Base-by-base conservation (phyloP, 2,329 filamentous ascomycete species). In the Talaromyces sp. region DNA sequence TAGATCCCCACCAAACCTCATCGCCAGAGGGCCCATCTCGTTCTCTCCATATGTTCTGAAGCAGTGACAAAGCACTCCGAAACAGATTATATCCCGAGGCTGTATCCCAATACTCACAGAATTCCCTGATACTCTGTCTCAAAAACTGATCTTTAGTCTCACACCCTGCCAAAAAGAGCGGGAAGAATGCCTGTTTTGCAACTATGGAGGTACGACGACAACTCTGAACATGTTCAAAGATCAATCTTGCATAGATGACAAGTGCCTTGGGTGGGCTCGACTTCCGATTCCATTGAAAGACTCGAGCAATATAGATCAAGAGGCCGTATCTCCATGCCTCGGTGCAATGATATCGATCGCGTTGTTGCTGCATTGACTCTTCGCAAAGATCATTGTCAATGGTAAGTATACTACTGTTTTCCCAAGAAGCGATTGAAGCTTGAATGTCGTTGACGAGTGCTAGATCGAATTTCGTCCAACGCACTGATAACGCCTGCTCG, bases 301-400 rank as follows among this genome's bases (percentile, higher is more conserved):
- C 53, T 51, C 53, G 25, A 15, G 53, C 38, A 11, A 64, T 64
- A 38, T 64, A 64, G 10, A 59, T 47, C 25, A 64, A 45, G 7
- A 64, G 40, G 2, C 53, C 62, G 34, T 64, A 59, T 59, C 62
- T 19, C 62, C 62, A 64, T 40, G 62, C 43, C 45, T 64, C 62
- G 5, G 62, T 56, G 53, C 62, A 64, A 36, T 64, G 29, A n/a
- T 40, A 64, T 17, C 54, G 54, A 34, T 64, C 62, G 4, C 53
- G 62, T 17, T 64, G 40, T 45, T 51, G 53, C 7, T 64, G 62
- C 38, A 59, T 64, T 59, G 10, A 22, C 19, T 64, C 54, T 49
- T 64, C 62, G 7, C 54, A 40, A 34, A 59, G 5, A 22, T 58
- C 29, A 3, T 51, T 31, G 1, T 59, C 54, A 17, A 59, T 51